A percentile compares a stretch with the other conserved stretches of the same genome.
Evolutionary conservation across 352 stramenopile species (phyloP).

Genomic region (Phytopythium litorale): DNA sequence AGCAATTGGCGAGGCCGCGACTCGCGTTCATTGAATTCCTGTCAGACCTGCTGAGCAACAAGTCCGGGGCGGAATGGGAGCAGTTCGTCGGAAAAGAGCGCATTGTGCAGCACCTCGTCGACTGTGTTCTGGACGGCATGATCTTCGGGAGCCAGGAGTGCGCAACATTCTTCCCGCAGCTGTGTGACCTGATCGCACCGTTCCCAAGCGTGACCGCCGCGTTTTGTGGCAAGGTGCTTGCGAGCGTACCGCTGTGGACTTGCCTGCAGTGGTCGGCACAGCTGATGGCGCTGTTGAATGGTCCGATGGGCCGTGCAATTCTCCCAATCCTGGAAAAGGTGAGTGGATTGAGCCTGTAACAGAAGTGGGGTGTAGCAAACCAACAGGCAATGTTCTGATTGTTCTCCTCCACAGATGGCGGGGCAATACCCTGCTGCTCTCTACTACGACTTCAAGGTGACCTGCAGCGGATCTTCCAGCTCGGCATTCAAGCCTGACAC

Average conservation of each 20-base stretch:
- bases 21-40: slow-evolving; percentile 73
- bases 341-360: too few relatives aligned
- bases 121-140: slow-evolving; percentile 72
- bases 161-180: slow-evolving; percentile 69
- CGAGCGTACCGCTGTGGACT: slow-evolving; percentile 68
- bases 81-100: slow-evolving; percentile 33
- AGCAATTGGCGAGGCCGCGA: slow-evolving; percentile 33
- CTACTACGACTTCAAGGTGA: slow-evolving; percentile 84
- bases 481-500: slow-evolving; percentile 40
- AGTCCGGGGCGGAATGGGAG: slow-evolving; percentile 26
- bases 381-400: slow-evolving; percentile 1
- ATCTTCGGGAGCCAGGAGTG: slow-evolving; percentile 52
- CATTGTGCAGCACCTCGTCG: slow-evolving; percentile 38
- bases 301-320: slow-evolving; percentile 51
- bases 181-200: slow-evolving; percentile 56
- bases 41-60: slow-evolving; percentile 52
- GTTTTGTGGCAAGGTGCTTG: slow-evolving; percentile 43
- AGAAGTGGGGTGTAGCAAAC: neutral
- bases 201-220: slow-evolving; percentile 41
- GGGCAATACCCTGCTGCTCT: slow-evolving; percentile 64
- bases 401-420: slow-evolving; percentile 43
- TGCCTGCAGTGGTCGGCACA: slow-evolving; percentile 76
- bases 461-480: slow-evolving; percentile 30
- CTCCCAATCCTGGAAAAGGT: slow-evolving; percentile 73
- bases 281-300: slow-evolving; percentile 65